A percentile compares a stretch with the other conserved stretches of the same genome.
Evolutionary conservation across 257 asterid genomes (phyloP).

Genomic region (Solanum peruvianum): DNA sequence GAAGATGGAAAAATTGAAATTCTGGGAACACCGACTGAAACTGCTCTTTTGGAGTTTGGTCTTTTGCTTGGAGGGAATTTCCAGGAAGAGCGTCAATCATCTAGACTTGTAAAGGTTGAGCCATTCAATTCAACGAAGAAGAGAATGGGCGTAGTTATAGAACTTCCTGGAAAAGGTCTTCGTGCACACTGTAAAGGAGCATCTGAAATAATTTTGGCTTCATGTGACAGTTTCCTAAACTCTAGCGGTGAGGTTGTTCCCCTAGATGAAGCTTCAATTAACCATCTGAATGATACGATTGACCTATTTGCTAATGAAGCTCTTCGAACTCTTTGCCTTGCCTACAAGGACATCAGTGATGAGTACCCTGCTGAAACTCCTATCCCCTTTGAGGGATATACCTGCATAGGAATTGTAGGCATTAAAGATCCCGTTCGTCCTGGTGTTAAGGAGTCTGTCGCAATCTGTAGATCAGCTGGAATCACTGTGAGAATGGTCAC

Average conservation of each 20-base stretch:
- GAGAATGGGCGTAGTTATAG: slow-evolving; percentile 76
- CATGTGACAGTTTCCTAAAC: slow-evolving; percentile 55
- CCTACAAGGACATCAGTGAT: slow-evolving; percentile 48
- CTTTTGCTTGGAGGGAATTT: slow-evolving; percentile 73
- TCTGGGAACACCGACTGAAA: slow-evolving; percentile 79
- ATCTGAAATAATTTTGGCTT: slow-evolving; percentile 73
- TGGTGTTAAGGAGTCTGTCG: slow-evolving; percentile 87
- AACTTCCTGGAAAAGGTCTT: slow-evolving; percentile 43
- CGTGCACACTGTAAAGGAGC: slow-evolving; percentile 92
- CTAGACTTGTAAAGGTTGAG: slow-evolving; percentile 67
- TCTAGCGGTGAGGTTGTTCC: slow-evolving; percentile 44
- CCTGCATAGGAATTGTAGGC: slow-evolving; percentile 70
- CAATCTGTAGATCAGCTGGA: slow-evolving; percentile 76
- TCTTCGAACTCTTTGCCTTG: slow-evolving; percentile 76
- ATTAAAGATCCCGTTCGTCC: slow-evolving; percentile 89
- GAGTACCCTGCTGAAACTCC: slow-evolving; percentile 31
- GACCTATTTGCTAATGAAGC: slow-evolving; percentile 73
- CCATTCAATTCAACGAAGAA: slow-evolving; percentile 79
- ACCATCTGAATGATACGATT: slow-evolving; percentile 42
- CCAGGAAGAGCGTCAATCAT: slow-evolving; percentile 30
- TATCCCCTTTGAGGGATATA: slow-evolving; percentile 63
- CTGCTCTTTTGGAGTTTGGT: slow-evolving; percentile 78
- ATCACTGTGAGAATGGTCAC: slow-evolving; percentile 83
- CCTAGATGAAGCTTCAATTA: slow-evolving; percentile 32
- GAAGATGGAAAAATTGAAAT: slow-evolving; percentile 50